Evolutionary conservation across 139 green algal species (phyloP), one percentile per base, ranked within the genome.

Genomic region (Axilococcus clingmanii): DNA sequence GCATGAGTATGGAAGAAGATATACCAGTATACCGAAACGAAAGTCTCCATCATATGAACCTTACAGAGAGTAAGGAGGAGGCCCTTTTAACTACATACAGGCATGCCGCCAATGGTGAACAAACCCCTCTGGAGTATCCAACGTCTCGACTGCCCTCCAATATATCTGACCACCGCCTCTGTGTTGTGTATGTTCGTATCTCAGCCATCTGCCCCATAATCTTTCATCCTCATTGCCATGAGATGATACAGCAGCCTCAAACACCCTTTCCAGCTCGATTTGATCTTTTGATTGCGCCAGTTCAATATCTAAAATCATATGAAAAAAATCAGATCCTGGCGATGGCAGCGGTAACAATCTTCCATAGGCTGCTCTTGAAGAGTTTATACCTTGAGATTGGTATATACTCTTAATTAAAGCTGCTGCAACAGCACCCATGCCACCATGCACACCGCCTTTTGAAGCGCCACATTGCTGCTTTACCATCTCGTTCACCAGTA

Each of bases 151-250:
- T 0, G 81, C 83, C 12, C 76, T 52, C 79, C 77, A 88, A 45
- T 82, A 77, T 9, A 92, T 29, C 5, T 51, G 15, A 8, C 74
- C 81, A 7, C 42, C 40, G 7, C 35, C n/a, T 2, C 40, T 30
- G 15, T 29, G 30, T 14, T 44, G 49, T 20, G 14, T 24, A 29
- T 47, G 20, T 35, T 66, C 61, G 34, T 62, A 77, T 16, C 34
- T 33, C 30, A 64, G 63, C 38, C 80, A 88, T 14, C 47, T 36
- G 40, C 87, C 27, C 83, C 83, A 91, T 22, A 88, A 59, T 25
- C 72, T 57, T 24, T 19, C 40, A 35, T 81, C 75, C 0, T 22
- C 34, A 1, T 8, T 15, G 2, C 79, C 79, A 54, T 87, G 74
- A 5, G 59, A 57, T 16, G 29, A 57, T 14, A 71, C 45, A 2